Evolutionary conservation across 129 eudicot genomes (phyloP).

Genomic region (Centaurea solstitialis): DNA sequence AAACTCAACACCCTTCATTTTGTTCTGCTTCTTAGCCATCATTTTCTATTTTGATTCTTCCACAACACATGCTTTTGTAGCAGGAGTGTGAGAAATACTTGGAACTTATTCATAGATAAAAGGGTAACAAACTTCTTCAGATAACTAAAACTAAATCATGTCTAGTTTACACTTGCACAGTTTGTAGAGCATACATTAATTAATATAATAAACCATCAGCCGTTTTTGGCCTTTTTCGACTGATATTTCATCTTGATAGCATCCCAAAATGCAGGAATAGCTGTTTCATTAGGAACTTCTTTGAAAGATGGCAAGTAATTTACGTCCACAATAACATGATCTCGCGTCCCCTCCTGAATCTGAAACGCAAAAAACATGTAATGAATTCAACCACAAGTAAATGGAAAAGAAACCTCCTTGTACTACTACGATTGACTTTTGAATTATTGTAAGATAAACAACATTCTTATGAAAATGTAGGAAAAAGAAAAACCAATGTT

Average conservation of each 20-base stretch:
- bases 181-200: background rate
- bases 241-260: conserved; percentile 66
- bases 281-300: conserved; percentile 79
- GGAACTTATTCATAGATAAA: background rate
- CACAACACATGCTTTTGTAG: background rate
- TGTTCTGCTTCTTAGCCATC: background rate
- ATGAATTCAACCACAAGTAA: background rate
- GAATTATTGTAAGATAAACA: background rate
- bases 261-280: conserved; percentile 95
- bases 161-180: background rate
- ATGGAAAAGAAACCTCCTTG: background rate
- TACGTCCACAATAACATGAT: conserved; percentile 95
- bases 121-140: background rate
- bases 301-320: conserved; percentile 96
- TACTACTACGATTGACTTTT: background rate
- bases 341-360: conserved; percentile 85
- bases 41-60: background rate
- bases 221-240: conserved; percentile 15
- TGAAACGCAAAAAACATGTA: conserved; percentile 23
- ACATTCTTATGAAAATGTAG: background rate
- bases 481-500: background rate
- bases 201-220: background rate
- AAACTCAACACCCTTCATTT: background rate
- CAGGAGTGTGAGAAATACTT: background rate
- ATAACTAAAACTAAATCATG: background rate